A percentile compares a stretch with the other conserved stretches of the same genome.
Evolutionary conservation across 2,329 filamentous ascomycete species (phyloP).

Genomic region (Biscogniauxia marginata): DNA sequence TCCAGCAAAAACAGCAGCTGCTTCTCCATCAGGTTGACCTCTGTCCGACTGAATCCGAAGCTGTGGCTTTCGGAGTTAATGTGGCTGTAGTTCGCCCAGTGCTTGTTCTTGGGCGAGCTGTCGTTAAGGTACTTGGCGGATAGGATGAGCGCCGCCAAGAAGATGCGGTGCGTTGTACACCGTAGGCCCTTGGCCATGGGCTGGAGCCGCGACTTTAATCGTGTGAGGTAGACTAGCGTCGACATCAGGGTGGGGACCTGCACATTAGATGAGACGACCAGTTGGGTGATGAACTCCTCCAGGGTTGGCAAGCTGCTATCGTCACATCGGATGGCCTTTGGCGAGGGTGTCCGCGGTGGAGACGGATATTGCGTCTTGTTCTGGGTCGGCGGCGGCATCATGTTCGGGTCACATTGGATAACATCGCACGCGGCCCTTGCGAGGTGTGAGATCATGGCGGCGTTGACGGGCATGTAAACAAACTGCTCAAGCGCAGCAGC

Average conservation of each 20-base stretch:
- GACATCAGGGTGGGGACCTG: constrained; percentile 98
- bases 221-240: constrained; percentile 86
- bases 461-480: constrained; percentile 72
- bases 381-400: constrained; percentile 48
- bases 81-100: constrained; percentile 93
- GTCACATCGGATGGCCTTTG: constrained; percentile 43
- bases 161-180: constrained; percentile 97
- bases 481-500: constrained; percentile 76
- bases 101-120: constrained; percentile 99
- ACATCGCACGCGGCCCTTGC: constrained; percentile 72
- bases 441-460: constrained; percentile 75
- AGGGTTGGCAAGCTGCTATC: constrained; percentile 69
- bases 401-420: constrained; percentile 71
- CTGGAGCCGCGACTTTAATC: constrained; percentile 80
- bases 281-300: constrained; percentile 86
- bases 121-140: constrained; percentile 98
- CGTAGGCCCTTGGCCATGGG: constrained; percentile 94
- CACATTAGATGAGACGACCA: constrained; percentile 91
- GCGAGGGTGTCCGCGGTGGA: constrained; percentile 50
- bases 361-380: constrained; percentile 44
- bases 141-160: constrained; percentile 80
- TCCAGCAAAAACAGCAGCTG: constrained; percentile 92
- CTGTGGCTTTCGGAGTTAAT: constrained; percentile 63
- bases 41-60: constrained; percentile 90
- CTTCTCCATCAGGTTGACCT: constrained; percentile 99